Percentiles rank a stretch among this genome's conserved stretches.
Conservation (phyloP, 2,329 filamentous ascomycete genomes). For the Colletotrichum godetiae region DNA sequence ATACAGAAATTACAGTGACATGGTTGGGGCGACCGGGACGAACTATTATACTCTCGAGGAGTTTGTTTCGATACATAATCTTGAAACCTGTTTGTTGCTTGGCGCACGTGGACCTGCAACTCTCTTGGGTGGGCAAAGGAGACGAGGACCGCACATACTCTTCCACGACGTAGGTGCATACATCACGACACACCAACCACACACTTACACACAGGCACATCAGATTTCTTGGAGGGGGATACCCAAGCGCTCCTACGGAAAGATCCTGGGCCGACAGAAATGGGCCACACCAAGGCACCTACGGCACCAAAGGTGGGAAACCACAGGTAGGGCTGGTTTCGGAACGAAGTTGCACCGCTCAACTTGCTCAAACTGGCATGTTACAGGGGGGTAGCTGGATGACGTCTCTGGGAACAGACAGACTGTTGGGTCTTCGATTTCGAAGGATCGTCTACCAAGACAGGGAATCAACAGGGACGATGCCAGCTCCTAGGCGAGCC, state of each 20-base stretch:
- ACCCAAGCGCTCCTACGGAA: constrained; percentile 31
- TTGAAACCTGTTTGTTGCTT: constrained; percentile 33
- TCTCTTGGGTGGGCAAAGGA: not conserved
- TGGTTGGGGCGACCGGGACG: constrained; percentile 17
- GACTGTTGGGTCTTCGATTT: not conserved
- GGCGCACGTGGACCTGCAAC: constrained; percentile 32
- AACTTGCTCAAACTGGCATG: constrained; percentile 2
- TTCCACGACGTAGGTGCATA: not conserved
- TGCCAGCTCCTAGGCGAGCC: not conserved
- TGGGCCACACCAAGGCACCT: not conserved
- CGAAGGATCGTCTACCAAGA: not conserved
- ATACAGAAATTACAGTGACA: not conserved
- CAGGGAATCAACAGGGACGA: not conserved
- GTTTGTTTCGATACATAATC: constrained; percentile 30
- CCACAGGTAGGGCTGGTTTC: constrained; percentile 25
- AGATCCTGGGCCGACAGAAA: constrained; percentile 21
- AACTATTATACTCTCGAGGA: constrained; percentile 34
- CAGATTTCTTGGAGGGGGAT: not conserved
- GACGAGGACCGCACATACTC: not conserved
- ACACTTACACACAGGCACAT: not conserved
- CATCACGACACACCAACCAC: not conserved
- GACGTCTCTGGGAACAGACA: constrained; percentile 2
- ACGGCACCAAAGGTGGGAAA: not conserved
- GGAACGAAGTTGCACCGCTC: constrained; percentile 10
- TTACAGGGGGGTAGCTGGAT: constrained; percentile 8